Evolutionary conservation across 257 asterid species (phyloP).

Genomic region (Paraleonurus japonicus): DNA sequence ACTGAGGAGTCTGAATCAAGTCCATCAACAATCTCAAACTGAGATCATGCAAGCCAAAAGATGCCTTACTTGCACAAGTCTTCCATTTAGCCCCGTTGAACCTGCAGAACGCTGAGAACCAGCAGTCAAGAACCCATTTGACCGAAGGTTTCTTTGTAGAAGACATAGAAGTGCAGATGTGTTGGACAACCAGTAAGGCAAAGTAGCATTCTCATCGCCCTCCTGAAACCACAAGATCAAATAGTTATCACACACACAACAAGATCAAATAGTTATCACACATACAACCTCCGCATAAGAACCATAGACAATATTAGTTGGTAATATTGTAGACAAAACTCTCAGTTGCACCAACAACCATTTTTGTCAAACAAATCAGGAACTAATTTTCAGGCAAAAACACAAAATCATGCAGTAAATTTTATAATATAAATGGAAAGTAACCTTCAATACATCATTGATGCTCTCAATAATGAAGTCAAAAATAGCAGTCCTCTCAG

Average conservation of each 20-base stretch:
- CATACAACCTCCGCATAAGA: constrained; percentile 12
- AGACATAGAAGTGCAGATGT: constrained; percentile 95
- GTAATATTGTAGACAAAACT: not conserved
- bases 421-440: constrained; percentile 9
- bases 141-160: constrained; percentile 83
- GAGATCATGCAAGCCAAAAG: not conserved
- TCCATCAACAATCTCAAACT: constrained; percentile 4
- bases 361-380: not conserved
- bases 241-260: constrained; percentile 10
- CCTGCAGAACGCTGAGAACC: constrained; percentile 81
- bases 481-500: constrained; percentile 89
- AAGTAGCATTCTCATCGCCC: constrained; percentile 66
- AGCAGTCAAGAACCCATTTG: constrained; percentile 76
- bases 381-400: constrained; percentile 14
- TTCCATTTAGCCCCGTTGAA: constrained; percentile 73
- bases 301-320: not conserved
- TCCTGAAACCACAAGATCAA: constrained; percentile 51
- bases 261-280: too few relatives aligned
- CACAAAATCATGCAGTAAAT: not conserved
- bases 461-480: constrained; percentile 82
- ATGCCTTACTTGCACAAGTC: constrained; percentile 57
- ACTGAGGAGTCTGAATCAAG: not conserved
- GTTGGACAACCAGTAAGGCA: constrained; percentile 96
- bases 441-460: constrained; percentile 86
- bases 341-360: not conserved